These are phyloP conservation scores for Eruca vesicaria DNA, from an alignment of 441 rosid species.

Conservation along the genomic window DNA sequence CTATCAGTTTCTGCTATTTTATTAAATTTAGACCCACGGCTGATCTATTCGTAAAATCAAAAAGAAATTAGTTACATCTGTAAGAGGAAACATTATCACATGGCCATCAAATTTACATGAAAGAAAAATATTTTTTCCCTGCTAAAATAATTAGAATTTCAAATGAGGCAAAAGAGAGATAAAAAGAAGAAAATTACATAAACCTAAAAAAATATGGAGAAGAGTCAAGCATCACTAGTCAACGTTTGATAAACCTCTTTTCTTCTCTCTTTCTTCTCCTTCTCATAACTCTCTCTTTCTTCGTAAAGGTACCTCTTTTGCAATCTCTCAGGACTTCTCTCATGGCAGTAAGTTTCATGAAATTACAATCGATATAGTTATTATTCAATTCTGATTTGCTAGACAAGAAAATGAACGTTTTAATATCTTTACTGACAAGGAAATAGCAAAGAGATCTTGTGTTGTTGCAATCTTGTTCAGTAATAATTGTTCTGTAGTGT, in stretches of 20 bases:
- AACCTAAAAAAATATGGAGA: not conserved
- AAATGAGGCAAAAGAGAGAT: no score
- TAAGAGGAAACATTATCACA: no score
- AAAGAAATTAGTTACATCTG: no score
- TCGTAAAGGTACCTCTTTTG: not conserved
- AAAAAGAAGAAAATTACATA: no score
- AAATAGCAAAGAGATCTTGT: conserved; percentile 6
- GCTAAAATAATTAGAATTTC: no score
- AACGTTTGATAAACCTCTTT: conserved; percentile 25
- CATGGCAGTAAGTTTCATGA: conserved; percentile 34
- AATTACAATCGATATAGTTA: not conserved
- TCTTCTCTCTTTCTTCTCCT: conserved; percentile 11
- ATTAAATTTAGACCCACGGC: no score
- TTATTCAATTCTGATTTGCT: not conserved
- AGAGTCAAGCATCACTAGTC: conserved; percentile 29
- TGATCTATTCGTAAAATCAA: no score
- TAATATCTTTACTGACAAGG: not conserved
- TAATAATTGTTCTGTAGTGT: not conserved
- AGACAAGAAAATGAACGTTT: not conserved
- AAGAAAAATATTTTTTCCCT: no score
- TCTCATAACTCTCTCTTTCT: conserved; percentile 19
- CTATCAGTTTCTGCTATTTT: no score
- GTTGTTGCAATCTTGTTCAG: not conserved
- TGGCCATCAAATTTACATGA: no score
- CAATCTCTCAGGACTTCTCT: conserved; percentile 13